These are phyloP conservation scores for Chamaecrista fasciculata DNA, from an alignment of 306 rosid genomes.

Conservation along the genomic window DNA sequence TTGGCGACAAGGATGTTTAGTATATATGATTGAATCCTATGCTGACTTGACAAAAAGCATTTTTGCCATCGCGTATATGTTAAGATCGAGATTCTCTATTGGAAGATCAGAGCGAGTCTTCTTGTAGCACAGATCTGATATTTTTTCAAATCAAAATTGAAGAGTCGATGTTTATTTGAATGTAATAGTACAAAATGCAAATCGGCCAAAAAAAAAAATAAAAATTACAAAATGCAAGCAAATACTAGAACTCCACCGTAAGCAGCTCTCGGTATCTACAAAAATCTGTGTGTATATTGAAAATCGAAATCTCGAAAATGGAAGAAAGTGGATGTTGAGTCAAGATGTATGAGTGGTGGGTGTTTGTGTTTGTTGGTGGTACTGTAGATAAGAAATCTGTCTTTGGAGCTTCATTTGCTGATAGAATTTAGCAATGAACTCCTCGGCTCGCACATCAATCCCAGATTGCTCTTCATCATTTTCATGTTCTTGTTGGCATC, in stretches of 20 bases:
- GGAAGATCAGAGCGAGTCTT: background rate
- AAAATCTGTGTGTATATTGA: no score
- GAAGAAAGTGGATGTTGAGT: background rate
- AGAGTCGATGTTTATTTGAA: constrained; percentile 20
- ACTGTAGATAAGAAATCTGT: constrained; percentile 41
- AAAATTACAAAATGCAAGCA: constrained; percentile 25
- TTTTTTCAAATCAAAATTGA: background rate
- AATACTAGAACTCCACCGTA: constrained; percentile 30
- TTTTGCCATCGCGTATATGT: no score
- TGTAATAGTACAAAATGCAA: constrained; percentile 16
- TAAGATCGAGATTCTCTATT: no score
- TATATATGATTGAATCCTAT: no score
- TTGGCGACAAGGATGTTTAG: no score
- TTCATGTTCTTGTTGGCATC: background rate
- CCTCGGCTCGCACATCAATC: constrained; percentile 70
- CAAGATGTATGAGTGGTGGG: constrained; percentile 1
- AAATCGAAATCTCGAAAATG: no score
- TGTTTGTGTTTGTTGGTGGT: constrained; percentile 32
- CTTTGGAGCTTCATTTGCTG: constrained; percentile 47
- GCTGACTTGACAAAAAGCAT: no score
- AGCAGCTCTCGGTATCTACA: constrained; percentile 38
- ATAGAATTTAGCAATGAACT: constrained; percentile 78
- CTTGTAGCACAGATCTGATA: background rate
- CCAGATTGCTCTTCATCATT: constrained; percentile 35
- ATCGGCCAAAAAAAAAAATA: no score